phyloP scores from a whole-genome alignment of 202 grass and related monocot genomes.

The Panicum virgatum region DNA sequence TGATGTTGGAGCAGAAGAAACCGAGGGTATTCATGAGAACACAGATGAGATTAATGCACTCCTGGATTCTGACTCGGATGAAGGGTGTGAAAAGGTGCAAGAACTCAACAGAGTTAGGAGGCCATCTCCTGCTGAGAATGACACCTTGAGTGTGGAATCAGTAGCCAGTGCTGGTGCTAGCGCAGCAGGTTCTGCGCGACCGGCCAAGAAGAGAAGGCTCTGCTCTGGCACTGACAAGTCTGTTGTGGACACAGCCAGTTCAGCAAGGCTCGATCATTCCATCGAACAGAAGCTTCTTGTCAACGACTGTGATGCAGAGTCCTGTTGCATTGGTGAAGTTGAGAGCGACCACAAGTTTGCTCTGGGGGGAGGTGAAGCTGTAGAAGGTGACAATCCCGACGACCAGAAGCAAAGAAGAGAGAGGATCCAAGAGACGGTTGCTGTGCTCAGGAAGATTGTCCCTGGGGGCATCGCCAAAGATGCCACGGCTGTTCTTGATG shows the following conservation, averaged over 20 bases:
- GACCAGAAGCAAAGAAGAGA: slow-evolving; percentile 62
- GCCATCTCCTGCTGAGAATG: slow-evolving; percentile 45
- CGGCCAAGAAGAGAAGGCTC: slow-evolving; percentile 68
- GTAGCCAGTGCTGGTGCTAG: slow-evolving; percentile 56
- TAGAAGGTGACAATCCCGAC: slow-evolving; percentile 41
- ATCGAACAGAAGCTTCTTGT: slow-evolving; percentile 41
- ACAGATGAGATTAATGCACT: slow-evolving; percentile 83
- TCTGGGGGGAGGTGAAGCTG: slow-evolving; percentile 39
- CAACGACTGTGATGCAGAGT: slow-evolving; percentile 53
- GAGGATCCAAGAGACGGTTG: slow-evolving; percentile 86
- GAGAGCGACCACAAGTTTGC: slow-evolving; percentile 44
- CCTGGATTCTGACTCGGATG: slow-evolving; percentile 80
- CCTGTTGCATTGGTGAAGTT: slow-evolving; percentile 66
- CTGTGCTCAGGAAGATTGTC: slow-evolving; percentile 73
- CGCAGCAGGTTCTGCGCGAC: slow-evolving; percentile 24
- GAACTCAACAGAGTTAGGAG: slow-evolving; percentile 44
- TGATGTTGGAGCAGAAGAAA: slow-evolving; percentile 44
- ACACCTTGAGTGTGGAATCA: slow-evolving; percentile 49
- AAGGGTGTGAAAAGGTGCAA: slow-evolving; percentile 46
- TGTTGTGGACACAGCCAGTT: slow-evolving; percentile 78
- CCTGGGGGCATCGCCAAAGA: slow-evolving; percentile 79
- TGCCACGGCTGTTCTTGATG: slow-evolving; percentile 75
- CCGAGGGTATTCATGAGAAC: slow-evolving; percentile 77
- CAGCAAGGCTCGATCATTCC: slow-evolving; percentile 44
- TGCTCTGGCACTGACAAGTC: slow-evolving; percentile 58